phyloP scores from a whole-genome alignment of 2,329 filamentous ascomycete genomes.

The Penicillium sp. region DNA sequence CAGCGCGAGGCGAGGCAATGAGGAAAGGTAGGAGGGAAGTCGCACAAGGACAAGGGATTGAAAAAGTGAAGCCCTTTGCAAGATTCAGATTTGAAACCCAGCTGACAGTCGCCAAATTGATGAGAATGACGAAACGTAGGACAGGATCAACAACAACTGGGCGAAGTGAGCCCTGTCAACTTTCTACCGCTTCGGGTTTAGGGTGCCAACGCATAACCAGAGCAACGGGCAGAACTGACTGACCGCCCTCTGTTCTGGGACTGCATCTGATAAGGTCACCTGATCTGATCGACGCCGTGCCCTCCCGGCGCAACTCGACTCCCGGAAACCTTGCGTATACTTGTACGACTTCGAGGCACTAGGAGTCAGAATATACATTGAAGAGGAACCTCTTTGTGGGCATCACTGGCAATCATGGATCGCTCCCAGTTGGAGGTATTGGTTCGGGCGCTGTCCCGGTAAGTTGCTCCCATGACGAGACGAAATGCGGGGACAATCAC shows the following conservation, averaged over 20 bases:
- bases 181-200: conserved; percentile 47
- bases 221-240: conserved; percentile 40
- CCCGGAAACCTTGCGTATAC: background rate
- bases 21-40: conserved; percentile 13
- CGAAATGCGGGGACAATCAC: conserved; percentile 8
- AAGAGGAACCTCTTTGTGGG: background rate
- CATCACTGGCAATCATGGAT: conserved; percentile 8
- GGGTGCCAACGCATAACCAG: conserved; percentile 44
- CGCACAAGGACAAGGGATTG: conserved; percentile 12
- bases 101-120: conserved; percentile 14
- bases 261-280: conserved; percentile 20
- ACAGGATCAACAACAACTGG: conserved; percentile 31
- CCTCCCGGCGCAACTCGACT: background rate
- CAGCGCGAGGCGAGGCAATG: background rate
- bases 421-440: conserved; percentile 41
- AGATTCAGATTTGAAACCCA: conserved; percentile 21
- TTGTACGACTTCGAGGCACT: background rate
- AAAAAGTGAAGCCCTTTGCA: background rate
- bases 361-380: background rate
- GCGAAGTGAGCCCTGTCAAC: conserved; percentile 39
- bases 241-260: conserved; percentile 29
- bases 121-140: conserved; percentile 20
- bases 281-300: conserved; percentile 32
- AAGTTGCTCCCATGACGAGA: conserved; percentile 18
- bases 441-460: conserved; percentile 49